Base-by-base conservation (phyloP, 352 stramenopile genomes). In the Paralagenidium karlingii region DNA sequence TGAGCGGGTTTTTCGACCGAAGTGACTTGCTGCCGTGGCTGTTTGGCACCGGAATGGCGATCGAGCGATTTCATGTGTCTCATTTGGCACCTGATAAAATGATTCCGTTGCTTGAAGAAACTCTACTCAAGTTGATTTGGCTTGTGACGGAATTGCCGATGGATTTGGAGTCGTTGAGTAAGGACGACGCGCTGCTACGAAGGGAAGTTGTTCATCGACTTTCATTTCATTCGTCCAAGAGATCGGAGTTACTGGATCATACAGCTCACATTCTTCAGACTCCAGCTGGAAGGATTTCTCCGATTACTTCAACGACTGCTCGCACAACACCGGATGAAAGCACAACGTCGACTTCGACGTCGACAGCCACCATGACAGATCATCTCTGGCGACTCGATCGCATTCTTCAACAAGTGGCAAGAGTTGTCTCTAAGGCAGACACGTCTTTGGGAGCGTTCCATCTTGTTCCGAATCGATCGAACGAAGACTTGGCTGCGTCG, bases 121-220 rank as follows among this genome's bases (percentile, higher is more conserved):
- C 77, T 10, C 47, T 96, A 21, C 45, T 89, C 13, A 61, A 89
- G 47, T 41, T 96, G 15, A 82, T 91, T 38, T 89, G 80, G 73
- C 71, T 94, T 31, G 49, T 84, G 9, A 94, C 82, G 1, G 82
- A 96, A 51, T 45, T 94, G 4, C 82, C 76, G 7, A 64, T 69
- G 3, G 67, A 73, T 3, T 53, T 74, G 12, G 55, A 78, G 24
- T 62, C 58, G 12, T 81, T 86, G 39, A 55, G 85, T 27, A 51
- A 67, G 24, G 51, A 50, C 24, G 74, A 81, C 26, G 68, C 55
- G 12, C 68, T 79, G 24, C 60, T 96, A 25, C 71, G 81, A 8
- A 63, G 85, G 15, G 82, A 96, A 42, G 68, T 96, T 34, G 67
- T 96, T 3, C 85, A 96, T 53, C 62, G 75, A 1, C 42, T 95